Evolutionary conservation across 2,329 filamentous ascomycete species (phyloP), one percentile per base, ranked within the genome.

Genomic region (Phialophora tarda): DNA sequence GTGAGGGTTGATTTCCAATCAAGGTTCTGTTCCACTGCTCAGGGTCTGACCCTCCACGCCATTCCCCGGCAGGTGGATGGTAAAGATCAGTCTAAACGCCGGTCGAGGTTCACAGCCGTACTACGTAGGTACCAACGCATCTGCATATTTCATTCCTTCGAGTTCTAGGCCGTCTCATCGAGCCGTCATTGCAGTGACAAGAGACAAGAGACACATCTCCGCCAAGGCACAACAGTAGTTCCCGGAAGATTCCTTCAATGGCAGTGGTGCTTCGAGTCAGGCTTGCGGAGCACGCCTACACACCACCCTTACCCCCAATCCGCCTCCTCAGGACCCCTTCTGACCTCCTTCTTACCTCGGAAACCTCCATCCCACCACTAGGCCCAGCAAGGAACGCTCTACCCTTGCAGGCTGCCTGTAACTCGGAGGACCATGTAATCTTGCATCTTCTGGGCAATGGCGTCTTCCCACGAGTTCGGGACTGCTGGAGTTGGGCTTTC

Each of bases 1-100:
- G 5, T 51, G 48, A 51, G 24, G n/a, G 23, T 26, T 59, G 57
- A 59, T 59, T 59, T 59, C 57, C 57, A 59, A 59, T 48, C 57
- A 59, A 47, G 23, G 38, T 21, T 47, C 10, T 30, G 24, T 32
- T 50, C 23, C 12, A 38, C 6, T 10, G 34, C 24, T 30, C 57
- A 50, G 41, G 57, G 57, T 59, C 38, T 44, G 17, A 48, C 14
- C 24, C 41, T 51, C 57, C 44, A n/a, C 17, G 17, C 38, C 38
- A 44, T 44, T 44, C 12, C 38, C 38, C 17, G 14, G 17, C 2
- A 6, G 38, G 38, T 41, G 21, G 17, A 44, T 44, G 6, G 38
- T n/a, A 8, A n/a, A n/a, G 38, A 44, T 6, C 38, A 44, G 38
- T n/a, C 17, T 17, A 5, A 14, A 38, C 5, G 14, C 38, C 38